Evolutionary conservation across 805 yeast genomes (phyloP).

Genomic region (Torulaspora gathmanii): DNA sequence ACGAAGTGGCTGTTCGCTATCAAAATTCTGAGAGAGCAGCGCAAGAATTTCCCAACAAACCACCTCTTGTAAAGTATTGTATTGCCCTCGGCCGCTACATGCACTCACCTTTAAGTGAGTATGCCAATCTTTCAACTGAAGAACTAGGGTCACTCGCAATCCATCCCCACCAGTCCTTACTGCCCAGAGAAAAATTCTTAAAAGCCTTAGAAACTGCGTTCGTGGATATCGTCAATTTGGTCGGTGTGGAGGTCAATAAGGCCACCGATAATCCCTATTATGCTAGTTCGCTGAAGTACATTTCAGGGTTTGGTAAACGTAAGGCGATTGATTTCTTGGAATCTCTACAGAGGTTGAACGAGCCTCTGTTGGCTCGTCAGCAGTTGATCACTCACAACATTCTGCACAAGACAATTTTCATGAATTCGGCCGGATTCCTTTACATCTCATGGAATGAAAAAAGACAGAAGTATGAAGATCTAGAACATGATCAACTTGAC

Average conservation of each 20-base stretch:
- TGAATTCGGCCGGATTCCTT: slow-evolving; percentile 89
- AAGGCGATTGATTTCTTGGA: slow-evolving; percentile 84
- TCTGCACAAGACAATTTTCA: slow-evolving; percentile 73
- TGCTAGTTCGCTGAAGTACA: slow-evolving; percentile 67
- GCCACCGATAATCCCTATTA: slow-evolving; percentile 68
- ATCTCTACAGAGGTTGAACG: slow-evolving; percentile 57
- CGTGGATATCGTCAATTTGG: slow-evolving; percentile 85
- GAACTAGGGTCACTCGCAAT: slow-evolving; percentile 65
- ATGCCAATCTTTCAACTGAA: slow-evolving; percentile 65
- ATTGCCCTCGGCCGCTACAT: slow-evolving; percentile 86
- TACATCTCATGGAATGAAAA: slow-evolving; percentile 62
- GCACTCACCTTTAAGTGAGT: slow-evolving; percentile 91
- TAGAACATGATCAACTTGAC: slow-evolving; percentile 78
- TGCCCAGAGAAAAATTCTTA: slow-evolving; percentile 57
- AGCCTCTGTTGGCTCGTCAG: slow-evolving; percentile 65
- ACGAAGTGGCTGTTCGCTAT: slow-evolving; percentile 86
- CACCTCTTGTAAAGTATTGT: slow-evolving; percentile 75
- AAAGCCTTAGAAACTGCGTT: slow-evolving; percentile 73
- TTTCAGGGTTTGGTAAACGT: slow-evolving; percentile 93
- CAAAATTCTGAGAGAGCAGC: slow-evolving; percentile 73
- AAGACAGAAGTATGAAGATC: slow-evolving; percentile 41
- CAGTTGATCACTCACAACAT: slow-evolving; percentile 80
- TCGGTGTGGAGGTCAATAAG: slow-evolving; percentile 89
- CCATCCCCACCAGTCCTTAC: slow-evolving; percentile 66
- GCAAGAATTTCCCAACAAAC: slow-evolving; percentile 77